These are phyloP conservation scores for Punica granatum DNA, from an alignment of 345 rosid genomes.

Conservation along the genomic window DNA sequence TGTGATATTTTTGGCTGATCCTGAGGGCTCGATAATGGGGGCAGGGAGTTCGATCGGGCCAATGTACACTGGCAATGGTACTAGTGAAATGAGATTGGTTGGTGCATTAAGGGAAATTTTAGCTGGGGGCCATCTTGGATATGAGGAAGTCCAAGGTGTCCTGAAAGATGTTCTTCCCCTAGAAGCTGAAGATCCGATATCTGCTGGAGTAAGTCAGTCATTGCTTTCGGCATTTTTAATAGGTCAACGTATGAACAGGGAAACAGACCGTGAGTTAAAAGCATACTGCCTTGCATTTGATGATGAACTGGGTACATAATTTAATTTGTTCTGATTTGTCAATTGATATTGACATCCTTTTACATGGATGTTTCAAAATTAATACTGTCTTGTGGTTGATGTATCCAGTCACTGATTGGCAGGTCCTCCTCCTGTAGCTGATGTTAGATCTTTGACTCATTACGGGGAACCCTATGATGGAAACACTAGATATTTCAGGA, in stretches of 20 bases:
- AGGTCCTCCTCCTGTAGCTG: constrained; percentile 82
- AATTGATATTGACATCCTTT: constrained; percentile 4
- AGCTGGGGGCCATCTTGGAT: constrained; percentile 95
- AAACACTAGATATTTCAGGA: constrained; percentile 81
- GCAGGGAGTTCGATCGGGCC: constrained; percentile 69
- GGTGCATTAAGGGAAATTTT: constrained; percentile 91
- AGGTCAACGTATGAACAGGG: constrained; percentile 97
- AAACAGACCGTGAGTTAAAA: constrained; percentile 89
- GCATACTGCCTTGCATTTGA: constrained; percentile 97
- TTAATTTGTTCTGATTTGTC: constrained; percentile 3
- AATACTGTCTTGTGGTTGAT: constrained; percentile 10
- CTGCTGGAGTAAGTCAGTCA: constrained; percentile 69
- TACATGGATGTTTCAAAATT: neutral
- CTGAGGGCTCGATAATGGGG: constrained; percentile 86
- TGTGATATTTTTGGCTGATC: constrained; percentile 89
- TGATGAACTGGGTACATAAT: constrained; percentile 70
- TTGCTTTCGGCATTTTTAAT: constrained; percentile 91
- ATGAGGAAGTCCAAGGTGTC: constrained; percentile 89
- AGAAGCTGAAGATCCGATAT: constrained; percentile 29
- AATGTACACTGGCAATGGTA: constrained; percentile 56
- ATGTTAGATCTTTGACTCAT: constrained; percentile 91
- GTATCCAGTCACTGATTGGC: constrained; percentile 19
- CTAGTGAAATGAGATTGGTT: constrained; percentile 84
- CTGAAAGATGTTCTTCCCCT: constrained; percentile 81
- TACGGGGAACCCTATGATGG: constrained; percentile 99